These are phyloP conservation scores for Crithidia acanthocephali DNA, from an alignment of 208 protist genomes.

Conservation along the genomic window DNA sequence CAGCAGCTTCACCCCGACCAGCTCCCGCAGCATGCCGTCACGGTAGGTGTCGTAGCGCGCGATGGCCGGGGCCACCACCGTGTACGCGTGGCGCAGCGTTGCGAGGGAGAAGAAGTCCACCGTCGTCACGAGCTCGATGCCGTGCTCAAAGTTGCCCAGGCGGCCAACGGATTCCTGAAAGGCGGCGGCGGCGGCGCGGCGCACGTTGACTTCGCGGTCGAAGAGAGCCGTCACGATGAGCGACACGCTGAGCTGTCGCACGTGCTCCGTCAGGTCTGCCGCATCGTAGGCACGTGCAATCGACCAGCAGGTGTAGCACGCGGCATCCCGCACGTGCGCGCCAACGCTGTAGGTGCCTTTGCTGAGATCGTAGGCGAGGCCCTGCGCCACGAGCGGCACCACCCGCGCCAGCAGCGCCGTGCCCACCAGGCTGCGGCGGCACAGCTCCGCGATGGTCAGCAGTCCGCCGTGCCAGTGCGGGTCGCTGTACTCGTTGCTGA, in stretches of 20 bases:
- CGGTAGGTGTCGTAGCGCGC: slow-evolving; percentile 85
- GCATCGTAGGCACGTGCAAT: slow-evolving; percentile 97
- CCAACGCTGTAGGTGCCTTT: slow-evolving; percentile 96
- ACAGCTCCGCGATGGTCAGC: slow-evolving; percentile 96
- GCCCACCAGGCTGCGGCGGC: slow-evolving; percentile 93
- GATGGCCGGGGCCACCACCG: slow-evolving; percentile 72
- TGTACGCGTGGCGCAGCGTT: slow-evolving; percentile 91
- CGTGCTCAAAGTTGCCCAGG: slow-evolving; percentile 95
- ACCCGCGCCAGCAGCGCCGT: slow-evolving; percentile 75
- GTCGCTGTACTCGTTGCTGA: slow-evolving; percentile 69
- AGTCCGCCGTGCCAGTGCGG: slow-evolving; percentile 96
- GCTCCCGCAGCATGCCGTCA: slow-evolving; percentile 83
- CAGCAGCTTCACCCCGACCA: slow-evolving; percentile 82
- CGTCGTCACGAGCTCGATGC: slow-evolving; percentile 96
- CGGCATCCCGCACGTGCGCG: slow-evolving; percentile 97
- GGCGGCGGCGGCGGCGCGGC: slow-evolving; percentile 91
- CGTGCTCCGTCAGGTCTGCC: slow-evolving; percentile 80
- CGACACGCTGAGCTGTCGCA: slow-evolving; percentile 68
- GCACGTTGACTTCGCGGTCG: slow-evolving; percentile 94
- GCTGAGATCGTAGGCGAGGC: slow-evolving; percentile 95
- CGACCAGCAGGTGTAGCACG: slow-evolving; percentile 99
- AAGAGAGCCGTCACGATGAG: slow-evolving; percentile 89
- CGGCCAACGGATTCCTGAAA: slow-evolving; percentile 95
- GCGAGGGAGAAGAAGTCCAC: slow-evolving; percentile 98
- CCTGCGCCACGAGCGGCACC: slow-evolving; percentile 75